Evolutionary conservation across 2,329 filamentous ascomycete species (phyloP).

Genomic region (Venturia effusa): DNA sequence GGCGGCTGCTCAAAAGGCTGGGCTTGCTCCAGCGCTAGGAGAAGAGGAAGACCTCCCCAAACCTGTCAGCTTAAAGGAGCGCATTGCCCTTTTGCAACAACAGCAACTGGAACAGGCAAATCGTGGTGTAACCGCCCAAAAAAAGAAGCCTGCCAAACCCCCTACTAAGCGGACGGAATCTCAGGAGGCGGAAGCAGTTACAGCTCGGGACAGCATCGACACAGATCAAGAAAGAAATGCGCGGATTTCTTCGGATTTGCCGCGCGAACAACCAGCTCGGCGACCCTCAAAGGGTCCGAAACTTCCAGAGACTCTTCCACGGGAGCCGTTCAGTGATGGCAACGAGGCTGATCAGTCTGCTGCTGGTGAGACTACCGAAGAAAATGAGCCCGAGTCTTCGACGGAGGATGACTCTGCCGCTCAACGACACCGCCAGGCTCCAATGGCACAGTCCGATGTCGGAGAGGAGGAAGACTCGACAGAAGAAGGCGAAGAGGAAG

Average conservation of each 20-base stretch:
- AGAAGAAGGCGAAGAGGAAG: conserved; percentile 42
- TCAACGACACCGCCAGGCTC: conserved; percentile 22
- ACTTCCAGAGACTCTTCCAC: conserved; percentile 27
- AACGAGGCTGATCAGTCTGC: conserved; percentile 57
- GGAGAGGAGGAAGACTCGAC: conserved; percentile 40
- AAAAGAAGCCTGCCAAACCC: conserved; percentile 67
- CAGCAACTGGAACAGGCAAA: conserved; percentile 86
- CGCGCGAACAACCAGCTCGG: conserved; percentile 21
- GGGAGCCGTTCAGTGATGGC: conserved; percentile 47
- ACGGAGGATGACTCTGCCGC: conserved; percentile 46
- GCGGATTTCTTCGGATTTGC: conserved; percentile 28
- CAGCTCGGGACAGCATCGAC: conserved; percentile 25
- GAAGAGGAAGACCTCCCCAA: conserved; percentile 75
- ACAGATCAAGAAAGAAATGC: conserved; percentile 25
- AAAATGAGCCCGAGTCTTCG: conserved; percentile 50
- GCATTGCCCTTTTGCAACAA: conserved; percentile 86
- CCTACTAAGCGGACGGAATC: conserved; percentile 53
- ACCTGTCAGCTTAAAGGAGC: conserved; percentile 84
- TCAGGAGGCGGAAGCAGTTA: conserved; percentile 21
- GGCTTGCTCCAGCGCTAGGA: conserved; percentile 44
- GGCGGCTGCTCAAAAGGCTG: conserved; percentile 59
- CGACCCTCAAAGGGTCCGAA: conserved; percentile 22
- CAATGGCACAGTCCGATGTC: conserved; percentile 32
- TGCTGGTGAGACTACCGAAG: conserved; percentile 50
- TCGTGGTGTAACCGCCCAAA: conserved; percentile 62